Evolutionary conservation across 2,329 filamentous ascomycete genomes (phyloP).

Genomic region (Calycina herbarum): DNA sequence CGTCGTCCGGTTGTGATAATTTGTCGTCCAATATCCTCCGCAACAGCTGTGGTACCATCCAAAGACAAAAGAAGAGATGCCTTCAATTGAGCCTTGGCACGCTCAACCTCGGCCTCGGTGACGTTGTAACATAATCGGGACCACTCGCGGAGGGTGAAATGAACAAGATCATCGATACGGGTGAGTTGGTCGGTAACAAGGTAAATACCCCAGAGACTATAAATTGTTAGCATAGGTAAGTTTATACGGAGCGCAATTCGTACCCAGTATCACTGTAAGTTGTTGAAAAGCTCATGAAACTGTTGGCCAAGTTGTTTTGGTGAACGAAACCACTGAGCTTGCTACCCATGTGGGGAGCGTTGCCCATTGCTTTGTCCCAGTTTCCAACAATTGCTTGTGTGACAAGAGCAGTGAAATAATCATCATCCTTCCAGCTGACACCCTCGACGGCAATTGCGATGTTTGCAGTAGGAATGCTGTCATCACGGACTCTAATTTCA

Average conservation of each 20-base stretch:
- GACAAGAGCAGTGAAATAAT: conserved; percentile 98
- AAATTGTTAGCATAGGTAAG: conserved; percentile 37
- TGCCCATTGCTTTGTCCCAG: conserved; percentile 99
- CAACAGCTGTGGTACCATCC: conserved; percentile 94
- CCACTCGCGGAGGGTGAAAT: conserved; percentile 99
- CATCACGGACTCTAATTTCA: conserved; percentile 92
- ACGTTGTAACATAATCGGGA: conserved; percentile 90
- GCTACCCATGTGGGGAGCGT: conserved; percentile 95
- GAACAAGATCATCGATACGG: conserved; percentile 88
- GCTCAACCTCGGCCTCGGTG: conserved; percentile 87
- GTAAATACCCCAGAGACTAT: conserved; percentile 99
- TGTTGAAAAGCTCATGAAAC: conserved; percentile 99
- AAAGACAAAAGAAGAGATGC: conserved; percentile 95
- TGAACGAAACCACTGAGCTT: conserved; percentile 95
- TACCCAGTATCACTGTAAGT: conserved; percentile 99
- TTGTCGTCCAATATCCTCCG: conserved; percentile 98
- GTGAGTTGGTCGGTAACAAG: conserved; percentile 88
- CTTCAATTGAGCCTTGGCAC: conserved; percentile 98
- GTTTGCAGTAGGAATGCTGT: conserved; percentile 94
- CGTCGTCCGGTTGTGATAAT: conserved; percentile 96
- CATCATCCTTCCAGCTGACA: conserved; percentile 98
- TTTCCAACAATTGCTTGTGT: conserved; percentile 99
- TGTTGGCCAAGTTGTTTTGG: conserved; percentile 95
- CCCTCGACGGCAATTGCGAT: conserved; percentile 98
- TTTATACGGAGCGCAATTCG: conserved; percentile 37